Percentiles rank a stretch among this genome's conserved stretches.
Conservation (phyloP, 2,329 filamentous ascomycete genomes). For the Pseudocercospora musae region DNA sequence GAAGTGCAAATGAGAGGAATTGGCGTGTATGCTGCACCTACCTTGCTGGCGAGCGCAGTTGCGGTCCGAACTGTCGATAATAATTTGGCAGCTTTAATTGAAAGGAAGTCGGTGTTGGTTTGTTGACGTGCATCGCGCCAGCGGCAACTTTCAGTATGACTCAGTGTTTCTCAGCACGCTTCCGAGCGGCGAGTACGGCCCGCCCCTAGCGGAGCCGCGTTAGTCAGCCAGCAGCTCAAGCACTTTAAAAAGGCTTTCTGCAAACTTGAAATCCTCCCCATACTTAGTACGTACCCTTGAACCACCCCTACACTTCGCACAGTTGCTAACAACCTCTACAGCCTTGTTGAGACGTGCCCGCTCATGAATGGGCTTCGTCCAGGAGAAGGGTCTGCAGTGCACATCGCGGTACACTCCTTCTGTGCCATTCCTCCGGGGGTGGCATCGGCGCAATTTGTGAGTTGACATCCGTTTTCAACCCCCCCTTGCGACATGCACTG, state of each 20-base stretch:
- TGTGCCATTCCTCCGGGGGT: not conserved
- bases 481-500: not conserved
- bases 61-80: not conserved
- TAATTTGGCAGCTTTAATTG: not conserved
- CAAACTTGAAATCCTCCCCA: not conserved
- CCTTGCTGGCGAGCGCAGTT: not conserved
- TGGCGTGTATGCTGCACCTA: not conserved
- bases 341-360: not conserved
- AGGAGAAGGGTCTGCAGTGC: not conserved
- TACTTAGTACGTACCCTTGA: not conserved
- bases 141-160: too few relatives aligned
- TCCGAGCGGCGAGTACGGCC: too few relatives aligned
- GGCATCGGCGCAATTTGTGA: not conserved
- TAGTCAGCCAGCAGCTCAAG: too few relatives aligned
- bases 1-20: not conserved
- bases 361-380: not conserved
- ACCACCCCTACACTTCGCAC: not conserved
- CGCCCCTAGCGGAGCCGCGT: too few relatives aligned
- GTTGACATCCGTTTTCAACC: not conserved
- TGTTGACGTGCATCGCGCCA: not conserved
- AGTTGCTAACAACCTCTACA: not conserved
- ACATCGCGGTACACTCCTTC: not conserved
- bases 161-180: too few relatives aligned
- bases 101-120: not conserved
- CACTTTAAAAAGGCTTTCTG: too few relatives aligned